phyloP scores from a whole-genome alignment of 2,329 filamentous ascomycete genomes.

The Chaetomiaceae sp. region DNA sequence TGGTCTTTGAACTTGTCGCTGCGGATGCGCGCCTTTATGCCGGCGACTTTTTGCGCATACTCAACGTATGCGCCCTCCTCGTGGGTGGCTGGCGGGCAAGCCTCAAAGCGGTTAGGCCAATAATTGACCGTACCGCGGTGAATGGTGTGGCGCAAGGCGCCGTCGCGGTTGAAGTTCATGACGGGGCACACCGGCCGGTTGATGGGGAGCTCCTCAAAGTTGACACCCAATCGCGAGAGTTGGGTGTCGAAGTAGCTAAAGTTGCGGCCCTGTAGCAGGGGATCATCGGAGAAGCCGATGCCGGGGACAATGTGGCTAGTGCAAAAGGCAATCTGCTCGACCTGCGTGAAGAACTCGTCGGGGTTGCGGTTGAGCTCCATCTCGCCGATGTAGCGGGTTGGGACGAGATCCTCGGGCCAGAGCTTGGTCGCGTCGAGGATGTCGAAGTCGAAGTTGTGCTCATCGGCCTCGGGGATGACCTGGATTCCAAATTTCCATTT shows the following conservation, averaged over 20 bases:
- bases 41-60: slow-evolving; percentile 59
- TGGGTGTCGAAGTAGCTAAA: slow-evolving; percentile 65
- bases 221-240: slow-evolving; percentile 64
- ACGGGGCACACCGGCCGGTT: slow-evolving; percentile 71
- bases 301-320: slow-evolving; percentile 75
- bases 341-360: slow-evolving; percentile 78
- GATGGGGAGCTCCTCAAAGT: slow-evolving; percentile 74
- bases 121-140: slow-evolving; percentile 71
- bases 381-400: slow-evolving; percentile 73
- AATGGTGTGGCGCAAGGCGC: slow-evolving; percentile 67
- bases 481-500: slow-evolving; percentile 58
- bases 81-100: slow-evolving; percentile 56
- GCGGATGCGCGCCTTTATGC: slow-evolving; percentile 65
- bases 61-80: slow-evolving; percentile 66
- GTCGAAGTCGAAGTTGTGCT: slow-evolving; percentile 79
- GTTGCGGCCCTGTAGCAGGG: slow-evolving; percentile 69
- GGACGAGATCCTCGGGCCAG: slow-evolving; percentile 75
- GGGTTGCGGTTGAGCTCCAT: slow-evolving; percentile 74
- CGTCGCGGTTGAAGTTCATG: slow-evolving; percentile 74
- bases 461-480: slow-evolving; percentile 63
- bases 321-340: slow-evolving; percentile 79
- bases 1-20: slow-evolving; percentile 76
- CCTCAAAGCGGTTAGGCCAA: slow-evolving; percentile 69
- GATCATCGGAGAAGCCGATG: slow-evolving; percentile 73
- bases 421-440: slow-evolving; percentile 81